These are phyloP conservation scores for Nitzschia sp. DNA, from an alignment of 108 stramenopile species.

Conservation along the genomic window DNA sequence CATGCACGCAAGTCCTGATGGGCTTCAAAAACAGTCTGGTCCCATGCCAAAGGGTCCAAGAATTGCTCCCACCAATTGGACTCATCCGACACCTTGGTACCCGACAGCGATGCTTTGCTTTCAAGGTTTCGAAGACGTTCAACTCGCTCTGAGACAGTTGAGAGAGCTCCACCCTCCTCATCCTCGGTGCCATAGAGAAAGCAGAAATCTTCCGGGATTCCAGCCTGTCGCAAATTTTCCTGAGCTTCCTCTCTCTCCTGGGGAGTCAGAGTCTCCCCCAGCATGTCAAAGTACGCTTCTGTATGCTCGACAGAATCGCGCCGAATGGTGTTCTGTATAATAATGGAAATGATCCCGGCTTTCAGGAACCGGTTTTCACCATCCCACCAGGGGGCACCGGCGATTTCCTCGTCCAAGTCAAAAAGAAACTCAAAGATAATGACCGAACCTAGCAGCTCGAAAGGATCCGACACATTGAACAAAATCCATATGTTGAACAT, in stretches of 20 bases:
- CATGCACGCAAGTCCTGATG: slow-evolving; percentile 34
- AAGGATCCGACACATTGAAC: slow-evolving; percentile 38
- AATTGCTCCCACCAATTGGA: not conserved
- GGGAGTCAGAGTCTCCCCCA: slow-evolving; percentile 5
- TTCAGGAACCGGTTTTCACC: slow-evolving; percentile 23
- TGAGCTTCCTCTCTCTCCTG: slow-evolving; percentile 17
- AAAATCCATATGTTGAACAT: slow-evolving; percentile 47
- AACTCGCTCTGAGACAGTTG: slow-evolving; percentile 16
- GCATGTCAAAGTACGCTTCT: slow-evolving; percentile 9
- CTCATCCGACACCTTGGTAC: too few species aligned
- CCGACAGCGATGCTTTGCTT: slow-evolving; percentile 15
- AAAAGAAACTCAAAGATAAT: slow-evolving; percentile 50
- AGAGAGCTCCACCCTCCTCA: slow-evolving; percentile 6
- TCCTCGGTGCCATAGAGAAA: slow-evolving; percentile 24
- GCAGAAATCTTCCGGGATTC: slow-evolving; percentile 15
- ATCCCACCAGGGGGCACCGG: slow-evolving; percentile 35
- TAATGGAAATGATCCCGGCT: slow-evolving; percentile 33
- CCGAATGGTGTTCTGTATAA: slow-evolving; percentile 35
- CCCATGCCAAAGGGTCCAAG: slow-evolving; percentile 14
- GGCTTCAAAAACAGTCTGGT: slow-evolving; percentile 27
- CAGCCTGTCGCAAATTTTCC: slow-evolving; percentile 18
- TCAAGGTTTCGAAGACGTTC: slow-evolving; percentile 14
- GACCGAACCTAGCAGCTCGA: slow-evolving; percentile 47
- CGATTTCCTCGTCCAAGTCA: slow-evolving; percentile 44
- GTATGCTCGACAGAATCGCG: slow-evolving; percentile 5